Percentiles rank a stretch among this genome's conserved stretches.
These are phyloP conservation scores for Cornus controversa DNA, from an alignment of 148 eudicot genomes.

Conservation along the genomic window DNA sequence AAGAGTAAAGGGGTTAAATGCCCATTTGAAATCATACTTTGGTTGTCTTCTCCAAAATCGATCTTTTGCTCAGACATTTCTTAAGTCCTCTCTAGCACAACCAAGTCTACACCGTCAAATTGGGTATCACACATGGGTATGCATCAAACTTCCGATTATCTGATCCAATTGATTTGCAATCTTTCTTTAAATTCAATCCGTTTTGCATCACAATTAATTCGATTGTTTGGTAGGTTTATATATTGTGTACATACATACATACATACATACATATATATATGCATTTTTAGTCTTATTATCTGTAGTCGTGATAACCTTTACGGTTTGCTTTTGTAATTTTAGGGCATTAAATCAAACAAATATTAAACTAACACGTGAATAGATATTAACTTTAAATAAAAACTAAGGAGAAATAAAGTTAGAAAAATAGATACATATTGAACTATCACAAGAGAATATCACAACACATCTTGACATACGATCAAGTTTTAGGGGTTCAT, in stretches of 20 bases:
- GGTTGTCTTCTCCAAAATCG: not conserved
- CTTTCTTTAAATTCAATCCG: not conserved
- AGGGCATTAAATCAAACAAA: no score
- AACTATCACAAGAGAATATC: no score
- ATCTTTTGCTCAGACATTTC: not conserved
- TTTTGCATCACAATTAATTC: not conserved
- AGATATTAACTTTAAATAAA: no score
- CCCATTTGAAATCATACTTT: not conserved
- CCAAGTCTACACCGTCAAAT: not conserved
- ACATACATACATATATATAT: conserved; percentile 3
- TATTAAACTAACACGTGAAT: no score
- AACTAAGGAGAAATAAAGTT: no score
- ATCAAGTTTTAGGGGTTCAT: no score
- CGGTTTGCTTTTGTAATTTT: no score
- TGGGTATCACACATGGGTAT: conserved; percentile 14
- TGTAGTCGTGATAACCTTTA: no score
- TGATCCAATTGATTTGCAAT: conserved; percentile 4
- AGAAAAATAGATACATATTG: no score
- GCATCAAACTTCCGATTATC: not conserved
- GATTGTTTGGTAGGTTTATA: conserved; percentile 1
- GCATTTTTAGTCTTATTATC: not conserved
- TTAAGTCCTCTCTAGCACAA: not conserved
- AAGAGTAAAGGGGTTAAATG: conserved; percentile 1
- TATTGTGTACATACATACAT: not conserved
- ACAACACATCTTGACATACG: no score